Conservation (phyloP, 2,329 filamentous ascomycete genomes). For the Metarhizium album region DNA sequence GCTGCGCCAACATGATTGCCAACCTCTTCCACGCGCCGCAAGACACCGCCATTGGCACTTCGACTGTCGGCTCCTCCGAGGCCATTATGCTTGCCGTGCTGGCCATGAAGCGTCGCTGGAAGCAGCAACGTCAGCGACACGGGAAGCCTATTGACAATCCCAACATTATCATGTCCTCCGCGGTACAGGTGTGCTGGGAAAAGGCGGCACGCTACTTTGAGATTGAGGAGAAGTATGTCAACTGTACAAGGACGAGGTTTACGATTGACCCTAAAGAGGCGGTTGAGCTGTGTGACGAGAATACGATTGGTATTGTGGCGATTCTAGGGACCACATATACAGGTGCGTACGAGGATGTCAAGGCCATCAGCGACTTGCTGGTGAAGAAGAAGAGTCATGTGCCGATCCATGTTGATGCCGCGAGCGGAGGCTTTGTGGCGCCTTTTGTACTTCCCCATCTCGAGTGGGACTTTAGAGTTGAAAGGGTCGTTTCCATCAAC, state of each 20-base stretch:
- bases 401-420: slow-evolving; percentile 89
- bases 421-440: slow-evolving; percentile 83
- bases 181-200: slow-evolving; percentile 96
- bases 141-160: slow-evolving; percentile 72
- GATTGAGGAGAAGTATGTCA: slow-evolving; percentile 75
- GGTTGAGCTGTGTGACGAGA: slow-evolving; percentile 29
- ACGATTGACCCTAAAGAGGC: slow-evolving; percentile 54
- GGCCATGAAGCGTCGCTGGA: slow-evolving; percentile 53
- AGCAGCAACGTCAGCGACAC: slow-evolving; percentile 70
- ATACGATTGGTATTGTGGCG: slow-evolving; percentile 80
- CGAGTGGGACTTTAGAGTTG: slow-evolving; percentile 84
- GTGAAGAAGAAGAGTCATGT: slow-evolving; percentile 63
- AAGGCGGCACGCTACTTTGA: slow-evolving; percentile 87
- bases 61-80: slow-evolving; percentile 81
- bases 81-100: slow-evolving; percentile 52
- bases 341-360: slow-evolving; percentile 89
- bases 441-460: slow-evolving; percentile 80
- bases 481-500: slow-evolving; percentile 88
- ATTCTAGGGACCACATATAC: slow-evolving; percentile 94
- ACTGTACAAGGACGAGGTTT: slow-evolving; percentile 49
- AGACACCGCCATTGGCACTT: slow-evolving; percentile 69
- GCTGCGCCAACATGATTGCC: slow-evolving; percentile 85
- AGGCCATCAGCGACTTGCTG: slow-evolving; percentile 81
- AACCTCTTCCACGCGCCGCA: slow-evolving; percentile 75
- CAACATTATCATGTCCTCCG: slow-evolving; percentile 92